Percentiles rank a stretch among this genome's conserved stretches.
phyloP scores from a whole-genome alignment of 768 basidiomycete genomes.

The Sarcodon aspratus region DNA sequence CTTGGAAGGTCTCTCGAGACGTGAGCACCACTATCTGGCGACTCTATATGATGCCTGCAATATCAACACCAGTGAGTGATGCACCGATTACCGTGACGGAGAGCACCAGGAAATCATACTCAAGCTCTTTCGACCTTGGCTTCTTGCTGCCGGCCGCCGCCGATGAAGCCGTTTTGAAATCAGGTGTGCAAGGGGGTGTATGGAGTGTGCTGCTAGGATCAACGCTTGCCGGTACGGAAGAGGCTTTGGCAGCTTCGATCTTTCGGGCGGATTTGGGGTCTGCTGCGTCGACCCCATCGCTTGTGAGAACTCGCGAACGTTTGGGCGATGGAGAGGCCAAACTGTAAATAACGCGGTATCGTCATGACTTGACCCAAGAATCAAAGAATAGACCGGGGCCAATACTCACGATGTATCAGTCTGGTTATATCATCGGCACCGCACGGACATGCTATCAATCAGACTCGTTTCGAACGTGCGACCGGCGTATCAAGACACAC shows the following conservation, averaged over 20 bases:
- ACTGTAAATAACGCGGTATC: neutral
- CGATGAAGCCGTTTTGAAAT: slow-evolving; percentile 3
- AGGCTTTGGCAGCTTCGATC: slow-evolving; percentile 9
- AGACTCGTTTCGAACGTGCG: no score
- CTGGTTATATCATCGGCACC: no score
- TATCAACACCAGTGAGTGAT: neutral
- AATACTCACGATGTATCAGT: no score
- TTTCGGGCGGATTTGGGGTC: slow-evolving; percentile 5
- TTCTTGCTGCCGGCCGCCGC: slow-evolving; percentile 4
- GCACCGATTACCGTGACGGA: neutral
- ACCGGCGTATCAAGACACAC: no score
- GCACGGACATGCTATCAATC: no score
- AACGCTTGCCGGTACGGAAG: slow-evolving; percentile 7
- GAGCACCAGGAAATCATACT: no score
- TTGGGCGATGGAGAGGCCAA: slow-evolving; percentile 11
- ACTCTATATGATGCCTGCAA: slow-evolving; percentile 7
- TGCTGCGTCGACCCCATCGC: slow-evolving; percentile 8
- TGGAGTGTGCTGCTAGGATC: slow-evolving; percentile 1
- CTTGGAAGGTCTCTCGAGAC: slow-evolving; percentile 53
- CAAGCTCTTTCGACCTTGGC: slow-evolving; percentile 2
- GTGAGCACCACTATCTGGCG: slow-evolving; percentile 32
- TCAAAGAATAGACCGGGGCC: no score
- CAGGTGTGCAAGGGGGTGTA: neutral
- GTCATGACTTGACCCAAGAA: no score
- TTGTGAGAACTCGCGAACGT: slow-evolving; percentile 4